Conservation (phyloP, 2,329 filamentous ascomycete species). For the Fusarium domesticum region DNA sequence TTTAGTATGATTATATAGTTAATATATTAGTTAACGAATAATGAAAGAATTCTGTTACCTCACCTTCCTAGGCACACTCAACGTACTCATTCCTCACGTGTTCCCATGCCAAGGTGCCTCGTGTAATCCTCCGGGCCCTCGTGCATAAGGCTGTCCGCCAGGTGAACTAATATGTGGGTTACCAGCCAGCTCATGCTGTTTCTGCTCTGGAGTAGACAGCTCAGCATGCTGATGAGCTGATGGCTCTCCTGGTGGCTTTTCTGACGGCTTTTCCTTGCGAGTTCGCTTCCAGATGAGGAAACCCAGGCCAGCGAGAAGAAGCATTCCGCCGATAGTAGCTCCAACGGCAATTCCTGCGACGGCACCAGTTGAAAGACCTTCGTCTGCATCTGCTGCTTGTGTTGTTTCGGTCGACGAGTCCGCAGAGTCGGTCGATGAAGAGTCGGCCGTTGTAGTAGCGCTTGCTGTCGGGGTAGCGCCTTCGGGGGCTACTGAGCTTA, state of each 20-base stretch:
- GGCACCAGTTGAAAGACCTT: conserved; percentile 20
- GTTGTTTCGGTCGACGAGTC: neutral
- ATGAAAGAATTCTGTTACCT: neutral
- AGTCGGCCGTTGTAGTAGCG: neutral
- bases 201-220: too few relatives aligned
- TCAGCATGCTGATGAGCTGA: neutral
- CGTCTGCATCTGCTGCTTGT: neutral
- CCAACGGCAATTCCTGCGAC: conserved; percentile 27
- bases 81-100: neutral
- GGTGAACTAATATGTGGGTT: neutral
- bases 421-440: neutral
- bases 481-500: neutral
- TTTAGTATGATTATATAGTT: neutral
- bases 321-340: conserved; percentile 19
- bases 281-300: conserved; percentile 24
- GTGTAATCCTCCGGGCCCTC: neutral
- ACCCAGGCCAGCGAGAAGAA: conserved; percentile 14
- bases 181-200: neutral
- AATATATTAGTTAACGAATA: neutral
- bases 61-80: neutral
- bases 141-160: neutral
- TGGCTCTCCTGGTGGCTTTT: neutral
- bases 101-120: neutral
- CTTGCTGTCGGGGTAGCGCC: conserved; percentile 4
- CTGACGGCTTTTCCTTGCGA: conserved; percentile 4